These are phyloP conservation scores for Eutrema japonicum DNA, from an alignment of 345 rosid genomes.

Conservation along the genomic window DNA sequence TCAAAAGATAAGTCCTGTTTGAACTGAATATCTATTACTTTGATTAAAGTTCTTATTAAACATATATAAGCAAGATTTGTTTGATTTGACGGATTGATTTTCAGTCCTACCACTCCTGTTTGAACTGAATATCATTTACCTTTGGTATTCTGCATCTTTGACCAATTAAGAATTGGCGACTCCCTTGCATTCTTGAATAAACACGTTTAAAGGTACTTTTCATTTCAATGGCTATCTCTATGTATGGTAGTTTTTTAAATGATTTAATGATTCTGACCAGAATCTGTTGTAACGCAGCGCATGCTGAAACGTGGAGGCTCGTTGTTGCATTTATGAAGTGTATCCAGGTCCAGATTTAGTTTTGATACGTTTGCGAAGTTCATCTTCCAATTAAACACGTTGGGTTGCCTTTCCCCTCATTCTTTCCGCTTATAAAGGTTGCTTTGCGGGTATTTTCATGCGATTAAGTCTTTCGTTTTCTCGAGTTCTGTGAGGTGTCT, in stretches of 20 bases:
- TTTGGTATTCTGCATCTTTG: slow-evolving; percentile 1
- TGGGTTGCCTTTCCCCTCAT: slow-evolving; percentile 11
- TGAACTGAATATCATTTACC: neutral
- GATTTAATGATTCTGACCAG: slow-evolving; percentile 1
- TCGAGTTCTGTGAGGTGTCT: neutral
- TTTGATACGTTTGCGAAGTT: slow-evolving; percentile 1
- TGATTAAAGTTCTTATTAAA: slow-evolving; percentile 21
- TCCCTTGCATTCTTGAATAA: slow-evolving; percentile 1
- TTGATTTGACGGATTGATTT: slow-evolving; percentile 13
- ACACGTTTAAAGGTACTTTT: slow-evolving; percentile 20
- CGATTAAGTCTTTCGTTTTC: slow-evolving; percentile 5
- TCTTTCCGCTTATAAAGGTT: slow-evolving; percentile 8
- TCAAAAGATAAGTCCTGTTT: neutral
- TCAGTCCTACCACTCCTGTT: neutral
- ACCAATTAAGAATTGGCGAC: slow-evolving; percentile 9
- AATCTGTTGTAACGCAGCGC: slow-evolving; percentile 30
- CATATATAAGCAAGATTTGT: neutral
- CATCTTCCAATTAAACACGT: neutral
- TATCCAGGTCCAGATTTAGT: slow-evolving; percentile 22
- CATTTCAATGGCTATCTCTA: slow-evolving; percentile 5
- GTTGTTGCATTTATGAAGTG: slow-evolving; percentile 23
- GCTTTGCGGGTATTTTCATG: slow-evolving; percentile 7
- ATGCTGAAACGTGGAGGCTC: slow-evolving; percentile 19
- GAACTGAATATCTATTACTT: neutral
- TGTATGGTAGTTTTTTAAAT: slow-evolving; percentile 23